Conservation (phyloP, 2,329 filamentous ascomycete species). For the Periglandula ipomoeae region DNA sequence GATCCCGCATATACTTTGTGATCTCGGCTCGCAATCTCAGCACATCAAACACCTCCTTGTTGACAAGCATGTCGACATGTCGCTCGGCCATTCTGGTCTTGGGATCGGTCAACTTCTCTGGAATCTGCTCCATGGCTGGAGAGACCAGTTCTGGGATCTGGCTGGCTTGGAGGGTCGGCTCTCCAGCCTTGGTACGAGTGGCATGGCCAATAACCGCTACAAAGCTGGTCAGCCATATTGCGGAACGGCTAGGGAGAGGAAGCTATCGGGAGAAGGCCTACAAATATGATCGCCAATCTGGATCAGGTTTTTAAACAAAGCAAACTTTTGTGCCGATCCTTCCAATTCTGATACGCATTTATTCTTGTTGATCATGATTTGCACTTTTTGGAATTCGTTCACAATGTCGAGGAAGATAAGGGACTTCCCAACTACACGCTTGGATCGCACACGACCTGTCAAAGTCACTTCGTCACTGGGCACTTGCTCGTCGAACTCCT, state of each 20-base stretch:
- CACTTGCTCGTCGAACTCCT: slow-evolving; percentile 18
- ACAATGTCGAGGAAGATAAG: slow-evolving; percentile 78
- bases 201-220: slow-evolving; percentile 62
- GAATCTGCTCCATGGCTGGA: slow-evolving; percentile 72
- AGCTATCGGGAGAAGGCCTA: slow-evolving; percentile 35
- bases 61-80: slow-evolving; percentile 80
- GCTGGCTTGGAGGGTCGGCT: slow-evolving; percentile 63
- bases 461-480: slow-evolving; percentile 22
- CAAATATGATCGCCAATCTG: slow-evolving; percentile 78
- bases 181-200: slow-evolving; percentile 59
- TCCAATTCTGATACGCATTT: slow-evolving; percentile 30
- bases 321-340: slow-evolving; percentile 37
- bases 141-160: slow-evolving; percentile 63
- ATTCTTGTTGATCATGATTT: slow-evolving; percentile 65
- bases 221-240: slow-evolving; percentile 14
- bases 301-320: slow-evolving; percentile 54
- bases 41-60: slow-evolving; percentile 56
- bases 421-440: slow-evolving; percentile 64
- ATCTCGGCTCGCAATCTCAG: slow-evolving; percentile 67
- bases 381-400: slow-evolving; percentile 62
- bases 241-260: slow-evolving; percentile 14
- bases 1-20: slow-evolving; percentile 63
- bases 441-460: slow-evolving; percentile 60
- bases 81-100: slow-evolving; percentile 68
- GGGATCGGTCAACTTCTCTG: slow-evolving; percentile 57